Evolutionary conservation across 1,284 basidiomycete species (phyloP).

Genomic region (Filobasidium uniguttulatum): DNA sequence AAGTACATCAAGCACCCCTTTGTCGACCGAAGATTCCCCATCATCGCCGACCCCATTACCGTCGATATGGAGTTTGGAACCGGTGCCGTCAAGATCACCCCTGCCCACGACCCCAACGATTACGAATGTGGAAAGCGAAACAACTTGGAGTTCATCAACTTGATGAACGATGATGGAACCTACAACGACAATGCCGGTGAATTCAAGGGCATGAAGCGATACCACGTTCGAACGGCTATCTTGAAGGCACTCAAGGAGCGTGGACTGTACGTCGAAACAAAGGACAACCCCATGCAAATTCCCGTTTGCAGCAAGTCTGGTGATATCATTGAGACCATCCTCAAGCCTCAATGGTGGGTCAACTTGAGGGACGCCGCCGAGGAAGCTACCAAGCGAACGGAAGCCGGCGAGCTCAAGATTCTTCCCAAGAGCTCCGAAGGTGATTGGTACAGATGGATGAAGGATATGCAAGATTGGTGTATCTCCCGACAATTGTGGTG

Average conservation of each 20-base stretch:
- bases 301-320: slow-evolving; percentile 93
- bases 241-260: slow-evolving; percentile 73
- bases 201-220: slow-evolving; percentile 89
- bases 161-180: slow-evolving; percentile 94
- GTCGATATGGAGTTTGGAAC: slow-evolving; percentile 97
- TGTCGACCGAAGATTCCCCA: slow-evolving; percentile 71
- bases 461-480: slow-evolving; percentile 97
- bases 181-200: slow-evolving; percentile 81
- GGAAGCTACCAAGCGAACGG: slow-evolving; percentile 74
- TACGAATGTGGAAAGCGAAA: slow-evolving; percentile 88
- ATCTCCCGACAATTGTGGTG: slow-evolving; percentile 98
- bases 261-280: slow-evolving; percentile 78
- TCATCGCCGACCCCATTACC: slow-evolving; percentile 67
- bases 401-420: slow-evolving; percentile 70
- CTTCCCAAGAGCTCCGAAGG: slow-evolving; percentile 72
- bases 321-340: slow-evolving; percentile 85
- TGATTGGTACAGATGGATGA: slow-evolving; percentile 96
- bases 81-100: slow-evolving; percentile 98
- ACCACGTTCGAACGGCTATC: slow-evolving; percentile 78
- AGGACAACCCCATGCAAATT: slow-evolving; percentile 91
- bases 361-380: slow-evolving; percentile 84
- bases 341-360: slow-evolving; percentile 99
- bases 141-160: slow-evolving; percentile 84
- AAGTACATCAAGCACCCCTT: slow-evolving; percentile 90
- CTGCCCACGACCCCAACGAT: slow-evolving; percentile 97